A percentile compares a stretch with the other conserved stretches of the same genome.
These are phyloP conservation scores for Hortiboletus flavorubellus DNA, from an alignment of 768 basidiomycete species.

Conservation along the genomic window DNA sequence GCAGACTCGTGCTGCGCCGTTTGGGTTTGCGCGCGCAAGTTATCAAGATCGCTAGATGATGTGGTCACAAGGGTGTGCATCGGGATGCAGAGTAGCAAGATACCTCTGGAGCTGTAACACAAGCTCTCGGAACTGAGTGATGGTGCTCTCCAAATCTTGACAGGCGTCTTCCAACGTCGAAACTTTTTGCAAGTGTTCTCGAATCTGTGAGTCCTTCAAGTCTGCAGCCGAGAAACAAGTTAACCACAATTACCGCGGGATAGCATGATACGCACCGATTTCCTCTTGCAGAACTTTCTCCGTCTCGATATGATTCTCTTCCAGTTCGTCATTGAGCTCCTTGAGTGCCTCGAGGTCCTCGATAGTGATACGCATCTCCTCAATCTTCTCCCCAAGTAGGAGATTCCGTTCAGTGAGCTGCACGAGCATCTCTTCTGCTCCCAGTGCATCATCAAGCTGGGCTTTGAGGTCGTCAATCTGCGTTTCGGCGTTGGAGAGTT, in stretches of 20 bases:
- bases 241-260: not conserved
- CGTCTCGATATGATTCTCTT: slow-evolving; percentile 93
- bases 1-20: slow-evolving; percentile 81
- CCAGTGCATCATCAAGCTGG: slow-evolving; percentile 92
- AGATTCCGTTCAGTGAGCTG: slow-evolving; percentile 93
- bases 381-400: slow-evolving; percentile 94
- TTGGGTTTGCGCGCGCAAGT: slow-evolving; percentile 79
- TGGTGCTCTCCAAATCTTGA: slow-evolving; percentile 83
- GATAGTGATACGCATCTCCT: slow-evolving; percentile 94
- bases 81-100: slow-evolving; percentile 7
- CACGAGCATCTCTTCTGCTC: slow-evolving; percentile 95
- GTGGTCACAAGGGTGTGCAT: slow-evolving; percentile 8
- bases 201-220: slow-evolving; percentile 64
- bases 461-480: slow-evolving; percentile 92
- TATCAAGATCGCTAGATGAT: slow-evolving; percentile 74
- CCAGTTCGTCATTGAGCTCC: slow-evolving; percentile 95
- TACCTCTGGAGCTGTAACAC: slow-evolving; percentile 82
- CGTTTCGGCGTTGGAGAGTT: slow-evolving; percentile 82
- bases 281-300: slow-evolving; percentile 91
- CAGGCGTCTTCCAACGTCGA: slow-evolving; percentile 73
- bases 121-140: slow-evolving; percentile 89
- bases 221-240: slow-evolving; percentile 40
- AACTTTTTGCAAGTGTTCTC: slow-evolving; percentile 63
- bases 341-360: slow-evolving; percentile 96
- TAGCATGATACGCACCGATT: slow-evolving; percentile 54